Percentiles rank a stretch among this genome's conserved stretches.
These are phyloP conservation scores for Trichosanthes truncata DNA, from an alignment of 306 rosid species.

Conservation along the genomic window DNA sequence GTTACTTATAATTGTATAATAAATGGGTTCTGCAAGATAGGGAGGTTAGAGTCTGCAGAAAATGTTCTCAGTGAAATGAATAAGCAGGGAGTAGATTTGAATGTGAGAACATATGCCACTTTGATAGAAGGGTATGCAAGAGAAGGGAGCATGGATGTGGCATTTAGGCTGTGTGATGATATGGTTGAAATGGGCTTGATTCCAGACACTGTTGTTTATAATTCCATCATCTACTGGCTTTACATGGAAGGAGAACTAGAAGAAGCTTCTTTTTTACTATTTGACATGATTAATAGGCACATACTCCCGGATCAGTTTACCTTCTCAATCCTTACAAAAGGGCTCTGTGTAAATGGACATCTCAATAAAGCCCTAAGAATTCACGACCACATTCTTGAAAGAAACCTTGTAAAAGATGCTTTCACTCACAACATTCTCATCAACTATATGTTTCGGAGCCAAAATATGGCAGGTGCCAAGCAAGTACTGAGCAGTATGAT, in stretches of 20 bases:
- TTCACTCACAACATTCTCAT: conserved; percentile 44
- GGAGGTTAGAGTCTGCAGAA: conserved; percentile 32
- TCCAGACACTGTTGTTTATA: conserved; percentile 38
- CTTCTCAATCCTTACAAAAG: conserved; percentile 39
- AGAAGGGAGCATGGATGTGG: conserved; percentile 43
- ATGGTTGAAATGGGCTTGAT: conserved; percentile 41
- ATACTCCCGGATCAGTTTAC: conserved; percentile 40
- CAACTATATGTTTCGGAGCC: conserved; percentile 26
- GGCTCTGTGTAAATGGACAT: conserved; percentile 38
- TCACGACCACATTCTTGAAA: conserved; percentile 19
- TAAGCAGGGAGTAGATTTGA: conserved; percentile 23
- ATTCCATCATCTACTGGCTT: conserved; percentile 44
- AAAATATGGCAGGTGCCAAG: conserved; percentile 25
- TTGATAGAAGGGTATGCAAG: conserved; percentile 42
- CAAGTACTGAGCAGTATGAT: conserved; percentile 38
- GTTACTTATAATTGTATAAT: conserved; percentile 42
- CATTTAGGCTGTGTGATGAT: conserved; percentile 36
- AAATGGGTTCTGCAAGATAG: conserved; percentile 43
- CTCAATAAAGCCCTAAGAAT: conserved; percentile 35
- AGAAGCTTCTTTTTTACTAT: conserved; percentile 34
- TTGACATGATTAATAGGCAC: conserved; percentile 37
- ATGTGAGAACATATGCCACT: conserved; percentile 38
- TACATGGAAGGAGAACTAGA: conserved; percentile 31
- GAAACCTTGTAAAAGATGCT: conserved; percentile 21
- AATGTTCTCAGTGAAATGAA: conserved; percentile 29